Base-by-base conservation (phyloP, 257 asterid species). In the Lavandula angustifolia region DNA sequence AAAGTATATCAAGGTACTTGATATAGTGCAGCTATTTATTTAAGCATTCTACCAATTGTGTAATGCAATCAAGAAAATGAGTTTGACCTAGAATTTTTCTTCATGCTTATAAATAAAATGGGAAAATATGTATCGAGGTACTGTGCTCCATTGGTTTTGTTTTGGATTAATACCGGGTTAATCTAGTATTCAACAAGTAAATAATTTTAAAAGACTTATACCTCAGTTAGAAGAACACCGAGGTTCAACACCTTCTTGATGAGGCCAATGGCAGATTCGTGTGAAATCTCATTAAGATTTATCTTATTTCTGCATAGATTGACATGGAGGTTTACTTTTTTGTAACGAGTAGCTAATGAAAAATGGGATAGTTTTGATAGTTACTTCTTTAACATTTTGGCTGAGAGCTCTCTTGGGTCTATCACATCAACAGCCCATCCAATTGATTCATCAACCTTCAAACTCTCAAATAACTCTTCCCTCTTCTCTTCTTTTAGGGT, bases 351-450 rank as follows among this genome's bases (percentile, higher is more conserved):
- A 52, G 18, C 51, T 22, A 32, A 32, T 42, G 62, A 50, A 71
- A 48, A 41, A 14, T 9, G 9, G n/a, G 53, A 66, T 65, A 5
- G 53, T 18, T n/a, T 47, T n/a, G 60, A 58, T 33, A 64, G 82
- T 78, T 60, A 92, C 99, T 84, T 92, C 85, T 76, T 82, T 38
- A 92, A 76, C 99, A 92, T 92, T 75, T 92, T 92, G 64, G 87
- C 87, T 1, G 99, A 92, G 57, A 92, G 87, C 76, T 92, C 97
- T 81, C 87, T 75, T 32, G 99, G 97, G 68, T 84, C 97, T 66
- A 92, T 92, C 33, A 92, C 95, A 66, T 89, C 97, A 43, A 86
- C 99, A 70, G 84, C 92, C 97, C 99, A 92, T 71, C 97, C 94
- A 9, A 92, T 85, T 35, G 88, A 85, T 76, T 83, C 84, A 69